Evolutionary conservation across 768 basidiomycete species (phyloP).

Genomic region (Kwoniella botswanensis): DNA sequence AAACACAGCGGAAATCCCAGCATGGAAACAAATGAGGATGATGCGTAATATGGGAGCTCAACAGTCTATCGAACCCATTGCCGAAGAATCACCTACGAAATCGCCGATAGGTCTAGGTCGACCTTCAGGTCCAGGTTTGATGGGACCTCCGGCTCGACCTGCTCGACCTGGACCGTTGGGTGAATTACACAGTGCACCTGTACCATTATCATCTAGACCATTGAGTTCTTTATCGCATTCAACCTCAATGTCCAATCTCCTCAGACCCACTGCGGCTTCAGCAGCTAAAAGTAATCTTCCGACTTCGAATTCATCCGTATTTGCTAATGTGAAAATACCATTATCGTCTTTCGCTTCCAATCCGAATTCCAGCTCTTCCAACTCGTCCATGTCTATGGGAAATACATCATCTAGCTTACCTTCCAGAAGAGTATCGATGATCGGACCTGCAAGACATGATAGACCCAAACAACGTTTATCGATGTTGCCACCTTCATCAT

Average conservation of each 20-base stretch:
- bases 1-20: slow-evolving; percentile 24
- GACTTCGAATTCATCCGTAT: slow-evolving; percentile 5
- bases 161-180: slow-evolving; percentile 23
- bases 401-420: slow-evolving; percentile 5
- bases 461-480: slow-evolving; percentile 17
- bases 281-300: slow-evolving; percentile 14
- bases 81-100: slow-evolving; percentile 14
- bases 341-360: background rate
- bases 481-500: slow-evolving; percentile 8
- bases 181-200: slow-evolving; percentile 18
- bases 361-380: background rate
- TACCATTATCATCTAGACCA: background rate
- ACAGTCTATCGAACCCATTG: slow-evolving; percentile 10
- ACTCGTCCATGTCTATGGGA: background rate
- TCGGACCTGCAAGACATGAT: slow-evolving; percentile 30
- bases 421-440: slow-evolving; percentile 22
- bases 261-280: slow-evolving; percentile 31
- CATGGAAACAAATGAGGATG: slow-evolving; percentile 38
- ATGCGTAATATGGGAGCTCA: slow-evolving; percentile 2
- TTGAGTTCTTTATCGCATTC: slow-evolving; percentile 11
- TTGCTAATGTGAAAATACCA: slow-evolving; percentile 21
- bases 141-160: slow-evolving; percentile 31
- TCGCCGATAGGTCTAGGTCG: slow-evolving; percentile 20
- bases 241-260: slow-evolving; percentile 23
- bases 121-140: slow-evolving; percentile 15